Evolutionary conservation across 169 alveolate species (phyloP), one percentile per base, ranked within the genome.

Genomic region (Theileria parva): DNA sequence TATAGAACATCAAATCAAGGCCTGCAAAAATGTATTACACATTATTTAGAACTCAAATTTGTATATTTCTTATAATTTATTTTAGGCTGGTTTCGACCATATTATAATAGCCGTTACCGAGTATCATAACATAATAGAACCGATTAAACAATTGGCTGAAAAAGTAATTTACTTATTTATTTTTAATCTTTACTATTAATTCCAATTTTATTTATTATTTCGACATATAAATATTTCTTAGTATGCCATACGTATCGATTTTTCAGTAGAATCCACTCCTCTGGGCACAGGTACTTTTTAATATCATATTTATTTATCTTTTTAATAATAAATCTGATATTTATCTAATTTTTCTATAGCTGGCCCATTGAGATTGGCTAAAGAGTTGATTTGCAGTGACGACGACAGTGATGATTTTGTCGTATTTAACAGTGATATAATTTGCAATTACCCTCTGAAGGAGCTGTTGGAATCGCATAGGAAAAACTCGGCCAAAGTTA

Each of bases 361-460:
- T 13, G 98, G 98, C 0, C 97, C 97, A 9, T 83, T 96, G 27
- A 93, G 93, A 23, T 86, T 94, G 66, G 98, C 98, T 0, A 89
- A 95, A 87, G 91, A 93, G 12, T 80, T 92, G 59, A 74, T 98
- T 50, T 81, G 80, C 55, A 95, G 95, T 8, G 71, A 66, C 27
- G 95, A 91, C 61, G 87, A 81, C 55, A 87, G 93, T 57, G 98
- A 94, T 17, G 93, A 94, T 27, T 95, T 98, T 80, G 95, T 97
- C 78, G 99, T 96, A 17, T 95, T 97, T 72, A 98, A 98, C 92
- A 92, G 97, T 74, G 99, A 98, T 77, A 92, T 98, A 25, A 96
- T 97, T 27, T 97, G 99, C 78, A 94, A 96, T 71, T 98, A 94
- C 77, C 99, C 99, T 27, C 92, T 98, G n/a, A 72, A 88, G 79